Evolutionary conservation across 2,329 filamentous ascomycete species (phyloP).

Genomic region (Coleophoma cylindrospora): DNA sequence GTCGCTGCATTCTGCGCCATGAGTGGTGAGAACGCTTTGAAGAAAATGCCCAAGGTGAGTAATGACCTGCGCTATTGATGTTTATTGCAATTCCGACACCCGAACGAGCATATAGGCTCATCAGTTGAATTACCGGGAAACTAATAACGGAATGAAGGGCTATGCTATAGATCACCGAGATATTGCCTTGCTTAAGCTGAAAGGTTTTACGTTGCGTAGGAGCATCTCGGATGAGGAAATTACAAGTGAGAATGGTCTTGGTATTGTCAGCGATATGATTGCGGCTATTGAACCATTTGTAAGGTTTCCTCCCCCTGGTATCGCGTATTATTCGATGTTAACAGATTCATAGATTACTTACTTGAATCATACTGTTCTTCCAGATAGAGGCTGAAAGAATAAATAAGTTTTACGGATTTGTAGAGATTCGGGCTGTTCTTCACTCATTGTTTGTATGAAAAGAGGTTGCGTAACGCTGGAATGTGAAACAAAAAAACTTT

Average conservation of each 20-base stretch:
- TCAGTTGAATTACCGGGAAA: neutral
- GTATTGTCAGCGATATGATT: conserved; percentile 60
- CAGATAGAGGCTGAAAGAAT: conserved; percentile 38
- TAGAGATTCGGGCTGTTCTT: no score
- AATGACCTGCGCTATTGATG: conserved; percentile 31
- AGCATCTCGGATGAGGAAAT: conserved; percentile 64
- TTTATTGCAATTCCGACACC: conserved; percentile 4
- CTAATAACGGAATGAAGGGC: conserved; percentile 44
- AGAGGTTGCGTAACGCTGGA: no score
- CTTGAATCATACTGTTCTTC: conserved; percentile 69
- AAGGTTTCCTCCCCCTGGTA: conserved; percentile 36
- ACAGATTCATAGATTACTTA: conserved; percentile 53
- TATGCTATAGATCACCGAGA: conserved; percentile 71
- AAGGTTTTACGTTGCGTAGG: conserved; percentile 70
- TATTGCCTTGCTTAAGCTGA: conserved; percentile 74
- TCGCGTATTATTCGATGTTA: conserved; percentile 5
- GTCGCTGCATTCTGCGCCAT: conserved; percentile 64
- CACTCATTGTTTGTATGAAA: no score
- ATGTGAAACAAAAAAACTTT: no score
- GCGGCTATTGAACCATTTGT: conserved; percentile 73
- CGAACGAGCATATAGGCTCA: neutral
- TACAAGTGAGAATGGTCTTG: conserved; percentile 54
- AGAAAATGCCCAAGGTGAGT: conserved; percentile 72
- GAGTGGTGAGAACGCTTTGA: conserved; percentile 73
- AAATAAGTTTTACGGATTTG: neutral